A percentile compares a stretch with the other conserved stretches of the same genome.
Conservation (phyloP, 1,284 basidiomycete genomes). For the Fomitopsis schrenkii region DNA sequence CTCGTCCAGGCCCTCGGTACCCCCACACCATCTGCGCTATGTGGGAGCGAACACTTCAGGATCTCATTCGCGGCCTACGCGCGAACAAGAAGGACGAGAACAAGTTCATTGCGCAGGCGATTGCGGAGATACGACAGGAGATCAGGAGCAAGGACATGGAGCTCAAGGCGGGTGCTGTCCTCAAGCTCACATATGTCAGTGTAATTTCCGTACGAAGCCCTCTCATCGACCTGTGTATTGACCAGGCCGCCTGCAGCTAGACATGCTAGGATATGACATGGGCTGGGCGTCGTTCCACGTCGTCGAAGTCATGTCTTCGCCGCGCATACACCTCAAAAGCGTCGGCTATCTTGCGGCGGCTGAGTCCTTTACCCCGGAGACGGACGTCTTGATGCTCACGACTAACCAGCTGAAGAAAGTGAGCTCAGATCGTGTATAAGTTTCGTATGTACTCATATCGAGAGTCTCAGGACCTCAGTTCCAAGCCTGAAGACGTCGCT, state of each 20-base stretch:
- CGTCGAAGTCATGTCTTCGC: conserved; percentile 96
- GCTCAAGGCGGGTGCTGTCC: conserved; percentile 90
- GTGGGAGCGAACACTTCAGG: conserved; percentile 93
- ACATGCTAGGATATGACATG: conserved; percentile 93
- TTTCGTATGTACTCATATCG: neutral
- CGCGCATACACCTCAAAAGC: conserved; percentile 88
- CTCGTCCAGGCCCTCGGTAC: neutral
- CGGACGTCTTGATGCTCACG: conserved; percentile 96
- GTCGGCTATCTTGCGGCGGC: conserved; percentile 94
- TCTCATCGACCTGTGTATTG: neutral
- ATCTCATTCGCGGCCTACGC: conserved; percentile 87
- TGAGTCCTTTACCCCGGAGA: conserved; percentile 91
- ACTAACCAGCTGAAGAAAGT: conserved; percentile 99
- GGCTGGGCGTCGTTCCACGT: conserved; percentile 92
- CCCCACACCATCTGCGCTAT: conserved; percentile 35
- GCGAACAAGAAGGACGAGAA: conserved; percentile 82
- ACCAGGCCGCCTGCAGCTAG: conserved; percentile 50
- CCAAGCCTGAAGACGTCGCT: conserved; percentile 72
- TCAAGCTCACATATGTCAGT: conserved; percentile 96
- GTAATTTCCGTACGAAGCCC: neutral
- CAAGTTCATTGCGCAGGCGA: conserved; percentile 77
- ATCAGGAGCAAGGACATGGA: conserved; percentile 95
- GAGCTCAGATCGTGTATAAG: conserved; percentile 17
- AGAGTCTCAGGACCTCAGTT: conserved; percentile 71
- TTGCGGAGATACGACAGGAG: conserved; percentile 88